These are phyloP conservation scores for Lachnellula willkommii DNA, from an alignment of 2,329 filamentous ascomycete genomes.

Conservation along the genomic window DNA sequence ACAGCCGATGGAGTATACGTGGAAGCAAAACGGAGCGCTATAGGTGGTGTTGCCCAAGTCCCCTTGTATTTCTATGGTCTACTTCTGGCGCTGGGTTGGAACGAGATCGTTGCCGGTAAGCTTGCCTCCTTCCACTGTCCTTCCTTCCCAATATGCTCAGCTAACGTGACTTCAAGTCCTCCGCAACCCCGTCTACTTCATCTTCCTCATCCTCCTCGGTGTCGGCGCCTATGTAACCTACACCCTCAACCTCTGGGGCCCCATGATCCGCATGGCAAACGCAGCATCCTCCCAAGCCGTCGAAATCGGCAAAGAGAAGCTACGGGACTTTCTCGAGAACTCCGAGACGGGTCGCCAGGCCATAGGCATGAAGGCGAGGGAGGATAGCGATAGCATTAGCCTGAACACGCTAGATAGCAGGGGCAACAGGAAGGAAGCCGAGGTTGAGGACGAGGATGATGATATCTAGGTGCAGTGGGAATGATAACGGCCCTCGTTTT, in stretches of 20 bases:
- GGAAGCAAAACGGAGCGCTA: slow-evolving; percentile 93
- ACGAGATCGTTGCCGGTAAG: slow-evolving; percentile 91
- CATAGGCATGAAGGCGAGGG: slow-evolving; percentile 62
- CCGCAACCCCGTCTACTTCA: slow-evolving; percentile 87
- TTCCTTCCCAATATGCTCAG: neutral
- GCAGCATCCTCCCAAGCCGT: slow-evolving; percentile 81
- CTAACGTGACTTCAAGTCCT: slow-evolving; percentile 55
- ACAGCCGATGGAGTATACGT: slow-evolving; percentile 96
- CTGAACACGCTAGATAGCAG: slow-evolving; percentile 56
- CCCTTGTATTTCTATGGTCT: slow-evolving; percentile 92
- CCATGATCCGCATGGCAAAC: slow-evolving; percentile 91
- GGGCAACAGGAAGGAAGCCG: slow-evolving; percentile 46
- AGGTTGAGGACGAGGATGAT: slow-evolving; percentile 42
- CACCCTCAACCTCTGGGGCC: slow-evolving; percentile 89
- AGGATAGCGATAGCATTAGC: slow-evolving; percentile 46
- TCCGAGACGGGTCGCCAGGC: slow-evolving; percentile 82
- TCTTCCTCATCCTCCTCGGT: slow-evolving; percentile 73
- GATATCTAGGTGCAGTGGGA: slow-evolving; percentile 20
- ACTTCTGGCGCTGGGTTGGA: slow-evolving; percentile 92
- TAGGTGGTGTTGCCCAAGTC: slow-evolving; percentile 90
- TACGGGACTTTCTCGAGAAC: slow-evolving; percentile 83
- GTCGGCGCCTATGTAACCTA: slow-evolving; percentile 84
- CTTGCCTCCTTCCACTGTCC: slow-evolving; percentile 11
- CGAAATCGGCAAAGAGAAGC: slow-evolving; percentile 85
- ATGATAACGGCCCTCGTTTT: neutral